These are phyloP conservation scores for Vitis rupestris DNA, from an alignment of 164 flowering plant genomes.

Conservation along the genomic window DNA sequence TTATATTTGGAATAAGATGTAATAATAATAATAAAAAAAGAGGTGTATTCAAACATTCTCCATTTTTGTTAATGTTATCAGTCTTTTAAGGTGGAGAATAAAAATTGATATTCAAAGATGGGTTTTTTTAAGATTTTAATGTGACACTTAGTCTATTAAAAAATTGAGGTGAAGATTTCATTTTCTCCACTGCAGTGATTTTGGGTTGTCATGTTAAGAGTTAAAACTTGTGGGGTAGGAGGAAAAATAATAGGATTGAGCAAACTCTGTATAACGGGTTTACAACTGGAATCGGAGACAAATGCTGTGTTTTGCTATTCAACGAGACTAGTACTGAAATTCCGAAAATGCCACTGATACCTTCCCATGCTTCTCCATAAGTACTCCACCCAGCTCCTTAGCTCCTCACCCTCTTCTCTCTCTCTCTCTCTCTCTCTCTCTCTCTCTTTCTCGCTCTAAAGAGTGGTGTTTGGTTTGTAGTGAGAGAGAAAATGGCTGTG, in stretches of 20 bases:
- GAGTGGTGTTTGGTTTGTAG: neutral
- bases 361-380: slow-evolving; percentile 25
- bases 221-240: no score
- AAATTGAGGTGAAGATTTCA: neutral
- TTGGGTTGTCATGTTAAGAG: no score
- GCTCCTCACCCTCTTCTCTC: slow-evolving; percentile 7
- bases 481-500: slow-evolving; percentile 20
- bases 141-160: neutral
- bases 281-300: neutral
- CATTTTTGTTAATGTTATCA: no score
- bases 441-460: slow-evolving; percentile 15
- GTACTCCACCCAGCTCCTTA: slow-evolving; percentile 34
- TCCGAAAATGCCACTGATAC: slow-evolving; percentile 5
- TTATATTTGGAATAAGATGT: no score
- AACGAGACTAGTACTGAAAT: neutral
- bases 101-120: neutral
- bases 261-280: neutral
- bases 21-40: neutral
- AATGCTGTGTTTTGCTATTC: neutral
- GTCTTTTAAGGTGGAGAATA: no score
- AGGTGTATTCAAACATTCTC: neutral
- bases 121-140: neutral
- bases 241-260: neutral
- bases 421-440: slow-evolving; percentile 13
- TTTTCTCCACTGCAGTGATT: no score